Conservation (phyloP, 2,329 filamentous ascomycete genomes). For the Plenodomus biglobosus region DNA sequence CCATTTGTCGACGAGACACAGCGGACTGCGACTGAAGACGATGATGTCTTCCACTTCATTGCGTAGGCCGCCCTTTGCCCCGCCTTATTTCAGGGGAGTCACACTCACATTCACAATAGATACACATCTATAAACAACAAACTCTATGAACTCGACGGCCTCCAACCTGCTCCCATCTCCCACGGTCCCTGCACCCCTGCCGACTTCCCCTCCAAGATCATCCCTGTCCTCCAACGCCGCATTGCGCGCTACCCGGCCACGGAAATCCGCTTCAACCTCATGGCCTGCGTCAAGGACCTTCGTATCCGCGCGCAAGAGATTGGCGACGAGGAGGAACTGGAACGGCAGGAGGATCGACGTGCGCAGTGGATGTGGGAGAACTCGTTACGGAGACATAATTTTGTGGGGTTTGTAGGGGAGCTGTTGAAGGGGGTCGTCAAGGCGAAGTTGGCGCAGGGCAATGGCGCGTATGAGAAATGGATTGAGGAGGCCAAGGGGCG, state of each 20-base stretch:
- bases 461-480: constrained; percentile 71
- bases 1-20: constrained; percentile 93
- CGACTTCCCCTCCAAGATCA: constrained; percentile 77
- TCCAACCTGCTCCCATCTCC: constrained; percentile 88
- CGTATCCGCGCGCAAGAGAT: constrained; percentile 75
- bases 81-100: not conserved
- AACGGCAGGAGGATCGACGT: constrained; percentile 79
- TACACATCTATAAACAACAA: constrained; percentile 79
- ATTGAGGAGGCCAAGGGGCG: constrained; percentile 66
- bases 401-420: constrained; percentile 92
- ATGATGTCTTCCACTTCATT: constrained; percentile 97
- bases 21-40: constrained; percentile 67
- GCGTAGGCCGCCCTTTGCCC: constrained; percentile 50
- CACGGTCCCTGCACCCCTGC: constrained; percentile 74
- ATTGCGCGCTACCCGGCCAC: constrained; percentile 80
- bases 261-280: constrained; percentile 94
- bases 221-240: constrained; percentile 81
- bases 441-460: constrained; percentile 67
- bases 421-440: constrained; percentile 83
- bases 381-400: constrained; percentile 86
- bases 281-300: constrained; percentile 87
- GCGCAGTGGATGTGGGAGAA: constrained; percentile 94
- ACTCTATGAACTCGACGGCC: constrained; percentile 91
- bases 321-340: constrained; percentile 77
- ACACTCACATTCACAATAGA: constrained; percentile 19